phyloP scores from a whole-genome alignment of 305 asterid genomes.

The Galium porrigens region DNA sequence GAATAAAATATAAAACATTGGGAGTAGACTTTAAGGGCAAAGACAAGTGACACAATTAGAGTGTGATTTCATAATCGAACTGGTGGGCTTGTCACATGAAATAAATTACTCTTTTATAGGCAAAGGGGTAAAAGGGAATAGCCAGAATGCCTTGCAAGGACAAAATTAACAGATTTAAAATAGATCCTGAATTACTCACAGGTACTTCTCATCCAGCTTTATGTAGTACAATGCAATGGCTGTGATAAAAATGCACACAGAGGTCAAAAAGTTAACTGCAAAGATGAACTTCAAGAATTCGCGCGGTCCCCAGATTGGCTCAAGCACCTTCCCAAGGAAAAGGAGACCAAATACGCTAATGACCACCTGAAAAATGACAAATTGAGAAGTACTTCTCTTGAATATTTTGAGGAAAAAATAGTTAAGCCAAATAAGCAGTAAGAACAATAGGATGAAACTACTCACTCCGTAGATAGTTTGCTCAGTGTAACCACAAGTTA shows the following conservation, averaged over 20 bases:
- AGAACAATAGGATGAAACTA: not conserved
- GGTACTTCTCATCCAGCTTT: constrained; percentile 54
- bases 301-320: constrained; percentile 86
- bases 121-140: not conserved
- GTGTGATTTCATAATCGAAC: not conserved
- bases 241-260: constrained; percentile 58
- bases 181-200: constrained; percentile 41
- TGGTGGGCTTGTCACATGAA: not conserved
- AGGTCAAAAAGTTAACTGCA: constrained; percentile 67
- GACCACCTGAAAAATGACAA: constrained; percentile 39
- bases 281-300: constrained; percentile 83
- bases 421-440: not conserved
- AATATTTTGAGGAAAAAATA: too few species aligned
- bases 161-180: not conserved
- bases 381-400: constrained; percentile 9
- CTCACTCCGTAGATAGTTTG: constrained; percentile 76
- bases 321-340: constrained; percentile 75
- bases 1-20: not conserved
- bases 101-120: not conserved
- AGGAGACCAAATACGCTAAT: constrained; percentile 70
- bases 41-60: not conserved
- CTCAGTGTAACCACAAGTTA: constrained; percentile 79
- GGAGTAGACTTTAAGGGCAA: not conserved
- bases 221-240: constrained; percentile 68
- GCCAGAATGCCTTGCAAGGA: not conserved